Evolutionary conservation across 1,284 basidiomycete species (phyloP), one percentile per base, ranked within the genome.

Genomic region (Porphyrellus sp.): DNA sequence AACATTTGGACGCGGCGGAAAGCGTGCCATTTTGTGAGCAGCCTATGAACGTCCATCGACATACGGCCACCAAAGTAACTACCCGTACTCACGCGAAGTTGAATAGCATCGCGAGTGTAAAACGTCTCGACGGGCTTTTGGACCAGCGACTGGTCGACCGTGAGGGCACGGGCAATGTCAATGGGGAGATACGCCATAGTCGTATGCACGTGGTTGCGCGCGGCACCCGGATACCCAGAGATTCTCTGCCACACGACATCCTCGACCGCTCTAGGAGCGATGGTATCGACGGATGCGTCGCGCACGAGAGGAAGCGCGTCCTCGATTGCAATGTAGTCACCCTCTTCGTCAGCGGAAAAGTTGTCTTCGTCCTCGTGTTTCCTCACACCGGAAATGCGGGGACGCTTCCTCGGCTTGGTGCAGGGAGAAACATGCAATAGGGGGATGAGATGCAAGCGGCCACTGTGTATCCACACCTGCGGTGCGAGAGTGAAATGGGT

Each of bases 101-200:
- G 91, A 4, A 89, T 76, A 1, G 88, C 87, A 73, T 97, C 95
- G 49, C 94, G 81, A 1, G 93, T 95, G 67, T 97, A 96, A 70
- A 98, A 98, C 0, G 89, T 82, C 69, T 94, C 92, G 3, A 90
- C 80, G 0, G 94, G 91, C 61, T 83, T 86, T 61, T 97, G 91
- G 12, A 95, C 76, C 18, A 99, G 77, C 5, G 80, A 74, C 0
- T 89, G 88, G 55, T 85, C 74, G 8, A 73, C 69, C 12, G 74
- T 65, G 23, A 99, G 75, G 0, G 89, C 85, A 57, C 80, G 83
- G 3, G 88, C 91, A 31, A 98, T 80, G 43, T 89, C 85, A 5
- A 74, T 59, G 2, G 96, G 93, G 4, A 99, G 67, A 63, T 90
- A 91, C 0, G 85, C 90, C 54, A 89, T 86, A 0, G 93, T 84